phyloP scores from a whole-genome alignment of 225 moss, liverwort and hornwort genomes.

The Ulota crispa region DNA sequence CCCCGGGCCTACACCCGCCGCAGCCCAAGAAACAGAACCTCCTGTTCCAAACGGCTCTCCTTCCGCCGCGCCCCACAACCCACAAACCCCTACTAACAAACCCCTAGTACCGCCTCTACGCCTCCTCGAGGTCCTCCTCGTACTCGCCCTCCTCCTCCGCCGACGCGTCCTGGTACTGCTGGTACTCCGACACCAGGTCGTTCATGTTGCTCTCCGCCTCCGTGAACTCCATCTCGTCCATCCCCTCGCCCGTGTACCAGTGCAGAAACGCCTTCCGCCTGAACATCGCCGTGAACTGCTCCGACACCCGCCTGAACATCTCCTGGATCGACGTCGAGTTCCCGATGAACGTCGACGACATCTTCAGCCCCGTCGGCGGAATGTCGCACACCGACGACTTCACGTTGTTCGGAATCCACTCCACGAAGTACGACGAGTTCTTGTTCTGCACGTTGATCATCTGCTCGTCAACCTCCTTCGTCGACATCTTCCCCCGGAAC shows the following conservation, averaged over 20 bases:
- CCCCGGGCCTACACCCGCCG: neutral
- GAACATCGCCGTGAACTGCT: constrained; percentile 65
- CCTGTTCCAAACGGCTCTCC: constrained; percentile 14
- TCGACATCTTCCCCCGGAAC: constrained; percentile 57
- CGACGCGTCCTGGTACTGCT: constrained; percentile 49
- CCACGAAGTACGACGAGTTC: constrained; percentile 64
- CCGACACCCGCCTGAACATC: constrained; percentile 56
- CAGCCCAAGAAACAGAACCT: constrained; percentile 25
- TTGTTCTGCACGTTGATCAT: constrained; percentile 68
- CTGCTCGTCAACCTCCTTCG: constrained; percentile 65
- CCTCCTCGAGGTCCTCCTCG: constrained; percentile 46
- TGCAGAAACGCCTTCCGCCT: constrained; percentile 58
- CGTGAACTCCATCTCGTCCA: constrained; percentile 66
- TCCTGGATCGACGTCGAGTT: constrained; percentile 60
- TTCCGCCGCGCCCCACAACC: neutral
- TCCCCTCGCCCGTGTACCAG: constrained; percentile 60
- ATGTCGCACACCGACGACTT: constrained; percentile 58
- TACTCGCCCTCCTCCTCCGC: constrained; percentile 49
- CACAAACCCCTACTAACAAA: neutral
- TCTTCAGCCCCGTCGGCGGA: constrained; percentile 56
- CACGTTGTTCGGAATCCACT: constrained; percentile 63
- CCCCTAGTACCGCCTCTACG: neutral
- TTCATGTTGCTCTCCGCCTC: constrained; percentile 69
- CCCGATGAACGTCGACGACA: constrained; percentile 60
- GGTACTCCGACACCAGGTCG: constrained; percentile 58